A percentile compares a stretch with the other conserved stretches of the same genome.
These are phyloP conservation scores for Cyberlindnera xylosilytica DNA, from an alignment of 805 yeast genomes.

Conservation along the genomic window DNA sequence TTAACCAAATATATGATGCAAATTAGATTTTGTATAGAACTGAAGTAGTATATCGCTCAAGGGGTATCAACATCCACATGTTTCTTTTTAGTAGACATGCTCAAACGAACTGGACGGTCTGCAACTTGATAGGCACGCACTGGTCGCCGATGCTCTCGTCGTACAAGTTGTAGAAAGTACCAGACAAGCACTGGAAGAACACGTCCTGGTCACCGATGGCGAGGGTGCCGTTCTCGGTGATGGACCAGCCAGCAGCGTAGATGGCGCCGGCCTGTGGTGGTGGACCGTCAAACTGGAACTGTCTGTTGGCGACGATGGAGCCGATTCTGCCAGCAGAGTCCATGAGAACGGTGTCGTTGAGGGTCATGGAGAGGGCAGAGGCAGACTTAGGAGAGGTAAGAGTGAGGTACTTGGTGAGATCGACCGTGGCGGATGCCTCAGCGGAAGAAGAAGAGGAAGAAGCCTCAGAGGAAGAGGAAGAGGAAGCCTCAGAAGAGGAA, in stretches of 20 bases:
- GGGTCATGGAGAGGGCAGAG: slow-evolving; percentile 52
- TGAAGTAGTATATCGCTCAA: too few species aligned
- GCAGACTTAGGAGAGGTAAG: slow-evolving; percentile 41
- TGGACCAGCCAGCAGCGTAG: slow-evolving; percentile 66
- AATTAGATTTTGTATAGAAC: too few species aligned
- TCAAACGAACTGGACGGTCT: slow-evolving; percentile 50
- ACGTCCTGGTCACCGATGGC: slow-evolving; percentile 59
- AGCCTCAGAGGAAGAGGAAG: slow-evolving; percentile 7
- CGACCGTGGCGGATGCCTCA: slow-evolving; percentile 8
- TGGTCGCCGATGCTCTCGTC: slow-evolving; percentile 59
- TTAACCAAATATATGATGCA: too few species aligned
- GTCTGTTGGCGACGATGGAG: slow-evolving; percentile 78
- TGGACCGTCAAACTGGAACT: slow-evolving; percentile 84
- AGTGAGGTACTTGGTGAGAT: slow-evolving; percentile 6
- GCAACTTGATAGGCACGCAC: slow-evolving; percentile 59
- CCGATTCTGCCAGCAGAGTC: slow-evolving; percentile 70
- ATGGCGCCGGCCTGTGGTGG: slow-evolving; percentile 80
- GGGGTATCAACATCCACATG: too few species aligned
- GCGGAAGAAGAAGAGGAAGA: slow-evolving; percentile 9
- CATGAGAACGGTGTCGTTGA: slow-evolving; percentile 47
- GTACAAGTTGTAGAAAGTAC: slow-evolving; percentile 76
- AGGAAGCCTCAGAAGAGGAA: neutral
- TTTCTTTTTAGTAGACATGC: too few species aligned
- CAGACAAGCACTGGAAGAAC: slow-evolving; percentile 74
- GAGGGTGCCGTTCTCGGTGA: slow-evolving; percentile 51